A percentile compares a stretch with the other conserved stretches of the same genome.
phyloP scores from a whole-genome alignment of 2,329 filamentous ascomycete genomes.

The Alternaria hordeiaustralica region DNA sequence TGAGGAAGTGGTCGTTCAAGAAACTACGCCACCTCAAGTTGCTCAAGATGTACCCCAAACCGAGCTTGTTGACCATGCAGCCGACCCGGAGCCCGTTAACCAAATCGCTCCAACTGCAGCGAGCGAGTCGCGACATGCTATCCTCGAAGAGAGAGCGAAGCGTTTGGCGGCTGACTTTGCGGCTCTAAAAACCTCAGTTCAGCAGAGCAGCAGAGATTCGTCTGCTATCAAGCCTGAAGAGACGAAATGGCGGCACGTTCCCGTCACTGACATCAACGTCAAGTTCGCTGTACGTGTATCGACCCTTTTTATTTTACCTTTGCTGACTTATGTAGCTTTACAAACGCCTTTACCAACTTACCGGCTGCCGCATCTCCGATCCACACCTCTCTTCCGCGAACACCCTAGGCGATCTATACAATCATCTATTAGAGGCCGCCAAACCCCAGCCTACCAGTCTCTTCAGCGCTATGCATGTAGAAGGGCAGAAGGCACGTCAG shows the following conservation, averaged over 20 bases:
- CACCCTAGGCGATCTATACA: constrained; percentile 49
- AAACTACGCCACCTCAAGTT: background rate
- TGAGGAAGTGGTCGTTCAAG: constrained; percentile 10
- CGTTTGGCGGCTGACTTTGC: constrained; percentile 21
- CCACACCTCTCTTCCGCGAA: constrained; percentile 59
- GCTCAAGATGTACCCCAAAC: background rate
- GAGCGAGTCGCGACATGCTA: constrained; percentile 13
- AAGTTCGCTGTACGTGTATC: constrained; percentile 46
- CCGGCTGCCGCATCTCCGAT: constrained; percentile 78
- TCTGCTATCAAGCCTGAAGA: constrained; percentile 14
- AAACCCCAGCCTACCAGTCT: constrained; percentile 62
- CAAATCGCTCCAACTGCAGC: constrained; percentile 4
- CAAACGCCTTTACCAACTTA: constrained; percentile 82
- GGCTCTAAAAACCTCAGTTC: constrained; percentile 18
- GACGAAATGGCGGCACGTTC: constrained; percentile 35
- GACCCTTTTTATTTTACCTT: background rate
- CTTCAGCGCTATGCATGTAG: constrained; percentile 61
- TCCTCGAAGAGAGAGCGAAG: constrained; percentile 24
- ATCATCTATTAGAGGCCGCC: constrained; percentile 43
- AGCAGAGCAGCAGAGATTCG: constrained; percentile 12
- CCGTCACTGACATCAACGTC: constrained; percentile 34
- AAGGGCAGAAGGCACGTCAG: constrained; percentile 30
- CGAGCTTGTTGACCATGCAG: background rate
- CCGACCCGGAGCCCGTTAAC: constrained; percentile 6
- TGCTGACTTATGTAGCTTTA: constrained; percentile 65